Conservation (phyloP, 768 basidiomycete species). For the Boletales sp. region DNA sequence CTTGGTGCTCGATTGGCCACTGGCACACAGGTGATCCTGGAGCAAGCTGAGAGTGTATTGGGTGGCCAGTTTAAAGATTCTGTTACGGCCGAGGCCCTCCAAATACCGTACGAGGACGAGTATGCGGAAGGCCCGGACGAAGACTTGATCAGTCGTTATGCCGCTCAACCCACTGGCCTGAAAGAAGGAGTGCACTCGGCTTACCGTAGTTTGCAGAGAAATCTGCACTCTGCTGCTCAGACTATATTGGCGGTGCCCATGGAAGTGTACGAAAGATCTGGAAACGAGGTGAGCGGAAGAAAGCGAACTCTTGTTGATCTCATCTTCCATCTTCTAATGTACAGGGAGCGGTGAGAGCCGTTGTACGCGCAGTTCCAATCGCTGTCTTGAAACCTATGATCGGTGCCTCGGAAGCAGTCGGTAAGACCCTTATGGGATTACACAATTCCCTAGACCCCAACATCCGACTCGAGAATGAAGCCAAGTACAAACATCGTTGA, state of each 20-base stretch:
- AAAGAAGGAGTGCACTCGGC: slow-evolving; percentile 87
- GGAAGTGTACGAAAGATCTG: slow-evolving; percentile 96
- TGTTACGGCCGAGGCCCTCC: slow-evolving; percentile 65
- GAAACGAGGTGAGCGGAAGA: slow-evolving; percentile 66
- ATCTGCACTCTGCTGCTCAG: slow-evolving; percentile 92
- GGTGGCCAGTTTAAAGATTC: slow-evolving; percentile 72
- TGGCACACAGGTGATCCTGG: slow-evolving; percentile 95
- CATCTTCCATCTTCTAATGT: not conserved
- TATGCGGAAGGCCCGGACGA: slow-evolving; percentile 33
- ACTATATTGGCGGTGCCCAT: slow-evolving; percentile 98
- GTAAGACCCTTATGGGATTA: slow-evolving; percentile 91
- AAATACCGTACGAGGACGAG: slow-evolving; percentile 37
- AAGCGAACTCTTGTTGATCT: not conserved
- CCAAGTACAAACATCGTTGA: slow-evolving; percentile 88
- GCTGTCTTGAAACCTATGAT: slow-evolving; percentile 98
- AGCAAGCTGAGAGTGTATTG: slow-evolving; percentile 88
- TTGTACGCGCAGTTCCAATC: slow-evolving; percentile 95
- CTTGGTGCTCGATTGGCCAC: slow-evolving; percentile 92
- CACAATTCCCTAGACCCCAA: slow-evolving; percentile 91
- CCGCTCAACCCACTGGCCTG: slow-evolving; percentile 82
- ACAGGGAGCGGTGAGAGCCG: slow-evolving; percentile 89
- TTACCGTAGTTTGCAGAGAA: slow-evolving; percentile 83
- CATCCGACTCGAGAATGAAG: slow-evolving; percentile 76
- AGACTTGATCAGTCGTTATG: slow-evolving; percentile 82
- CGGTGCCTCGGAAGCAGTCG: slow-evolving; percentile 93